These are phyloP conservation scores for Nakazawaea wyomingensis DNA, from an alignment of 805 yeast genomes.

Conservation along the genomic window DNA sequence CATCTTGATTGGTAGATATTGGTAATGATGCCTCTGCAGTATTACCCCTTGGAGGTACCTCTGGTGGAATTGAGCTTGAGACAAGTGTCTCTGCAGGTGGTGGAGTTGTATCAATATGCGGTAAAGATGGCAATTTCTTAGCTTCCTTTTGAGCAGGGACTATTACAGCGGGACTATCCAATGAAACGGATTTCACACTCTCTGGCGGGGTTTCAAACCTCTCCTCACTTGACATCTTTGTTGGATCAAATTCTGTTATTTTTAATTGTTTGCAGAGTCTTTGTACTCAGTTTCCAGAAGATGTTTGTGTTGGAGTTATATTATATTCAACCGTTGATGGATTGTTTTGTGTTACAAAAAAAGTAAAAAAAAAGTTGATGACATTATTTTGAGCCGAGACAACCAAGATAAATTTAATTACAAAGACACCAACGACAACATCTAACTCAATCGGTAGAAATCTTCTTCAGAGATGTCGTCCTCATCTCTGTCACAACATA, in stretches of 20 bases:
- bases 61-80: constrained; percentile 1
- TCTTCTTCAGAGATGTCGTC: background rate
- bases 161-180: constrained; percentile 5
- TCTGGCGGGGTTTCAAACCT: background rate
- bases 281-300: too few relatives aligned
- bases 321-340: too few relatives aligned
- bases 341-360: too few relatives aligned
- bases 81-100: background rate
- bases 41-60: constrained; percentile 11
- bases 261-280: too few relatives aligned
- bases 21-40: background rate
- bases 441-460: too few relatives aligned
- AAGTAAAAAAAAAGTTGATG: too few relatives aligned
- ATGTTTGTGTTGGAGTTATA: too few relatives aligned
- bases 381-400: too few relatives aligned
- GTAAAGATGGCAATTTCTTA: constrained; percentile 1
- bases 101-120: background rate
- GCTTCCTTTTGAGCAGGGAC: background rate
- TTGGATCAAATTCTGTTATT: too few relatives aligned
- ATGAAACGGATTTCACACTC: background rate
- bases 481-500: background rate
- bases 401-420: too few relatives aligned
- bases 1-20: too few relatives aligned
- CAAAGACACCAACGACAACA: too few relatives aligned
- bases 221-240: constrained; percentile 1